phyloP scores from a whole-genome alignment of 2,329 filamentous ascomycete genomes.

The Blastomyces parvus region DNA sequence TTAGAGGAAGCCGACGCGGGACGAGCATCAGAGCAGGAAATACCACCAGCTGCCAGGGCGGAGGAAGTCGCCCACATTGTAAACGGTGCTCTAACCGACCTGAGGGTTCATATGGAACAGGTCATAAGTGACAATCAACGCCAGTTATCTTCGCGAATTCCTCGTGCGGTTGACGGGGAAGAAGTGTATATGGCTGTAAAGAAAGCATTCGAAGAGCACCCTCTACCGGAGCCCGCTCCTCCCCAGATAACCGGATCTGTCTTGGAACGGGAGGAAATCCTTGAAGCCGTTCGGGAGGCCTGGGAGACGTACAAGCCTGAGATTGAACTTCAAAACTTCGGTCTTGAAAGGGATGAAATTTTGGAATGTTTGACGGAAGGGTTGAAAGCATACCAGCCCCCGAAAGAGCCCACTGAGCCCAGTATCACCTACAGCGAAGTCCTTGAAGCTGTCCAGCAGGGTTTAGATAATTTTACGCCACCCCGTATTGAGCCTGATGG shows the following conservation, averaged over 20 bases:
- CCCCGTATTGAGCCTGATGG: constrained; percentile 62
- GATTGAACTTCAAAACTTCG: constrained; percentile 81
- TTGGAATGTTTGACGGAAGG: constrained; percentile 79
- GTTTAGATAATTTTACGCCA: constrained; percentile 68
- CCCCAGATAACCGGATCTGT: constrained; percentile 39
- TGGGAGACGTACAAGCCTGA: constrained; percentile 94
- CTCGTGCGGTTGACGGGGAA: constrained; percentile 62
- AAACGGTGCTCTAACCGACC: constrained; percentile 66
- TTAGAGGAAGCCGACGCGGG: constrained; percentile 53
- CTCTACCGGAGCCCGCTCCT: constrained; percentile 51
- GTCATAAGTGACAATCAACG: constrained; percentile 67
- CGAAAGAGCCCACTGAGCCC: constrained; percentile 36
- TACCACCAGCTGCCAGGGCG: constrained; percentile 44
- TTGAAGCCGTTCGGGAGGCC: constrained; percentile 77
- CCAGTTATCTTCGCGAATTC: constrained; percentile 55
- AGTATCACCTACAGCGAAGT: constrained; percentile 74
- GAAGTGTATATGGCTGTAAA: constrained; percentile 81
- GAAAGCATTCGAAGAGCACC: constrained; percentile 54
- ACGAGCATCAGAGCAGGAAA: constrained; percentile 38
- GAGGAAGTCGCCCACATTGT: constrained; percentile 70
- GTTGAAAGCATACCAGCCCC: constrained; percentile 59
- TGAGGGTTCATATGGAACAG: constrained; percentile 74
- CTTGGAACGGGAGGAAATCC: constrained; percentile 71
- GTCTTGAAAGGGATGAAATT: constrained; percentile 82
- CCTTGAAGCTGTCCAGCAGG: constrained; percentile 74